Evolutionary conservation across 345 rosid species (phyloP).

Genomic region (Arabidopsis arenosa): DNA sequence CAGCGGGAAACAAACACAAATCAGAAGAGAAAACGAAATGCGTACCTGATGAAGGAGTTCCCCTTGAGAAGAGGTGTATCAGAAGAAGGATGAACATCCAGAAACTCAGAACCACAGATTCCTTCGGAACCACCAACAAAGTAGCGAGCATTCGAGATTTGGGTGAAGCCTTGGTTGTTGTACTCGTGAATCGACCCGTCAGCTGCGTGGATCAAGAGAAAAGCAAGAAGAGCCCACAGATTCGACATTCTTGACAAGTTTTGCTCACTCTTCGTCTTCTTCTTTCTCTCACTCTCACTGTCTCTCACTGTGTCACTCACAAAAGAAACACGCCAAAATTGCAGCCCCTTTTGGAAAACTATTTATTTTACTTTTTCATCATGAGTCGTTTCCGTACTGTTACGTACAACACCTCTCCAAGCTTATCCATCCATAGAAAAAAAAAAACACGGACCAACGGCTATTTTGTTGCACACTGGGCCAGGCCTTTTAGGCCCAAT

Average conservation of each 20-base stretch:
- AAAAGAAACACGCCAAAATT: not conserved
- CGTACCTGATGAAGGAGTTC: conserved; percentile 66
- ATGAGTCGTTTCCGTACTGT: not conserved
- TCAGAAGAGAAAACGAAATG: not conserved
- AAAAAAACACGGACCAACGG: not conserved
- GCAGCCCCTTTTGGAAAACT: not conserved
- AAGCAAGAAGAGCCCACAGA: not conserved
- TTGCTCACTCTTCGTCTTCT: not conserved
- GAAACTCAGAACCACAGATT: conserved; percentile 62
- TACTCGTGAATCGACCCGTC: conserved; percentile 69
- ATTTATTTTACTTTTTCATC: not conserved
- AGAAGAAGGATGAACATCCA: conserved; percentile 44
- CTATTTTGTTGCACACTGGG: not conserved
- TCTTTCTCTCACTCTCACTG: not conserved
- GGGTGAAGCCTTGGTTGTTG: conserved; percentile 55
- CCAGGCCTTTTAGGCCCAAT: not conserved
- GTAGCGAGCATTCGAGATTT: conserved; percentile 62
- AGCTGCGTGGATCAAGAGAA: conserved; percentile 26
- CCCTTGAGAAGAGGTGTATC: conserved; percentile 53
- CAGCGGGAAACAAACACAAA: not conserved
- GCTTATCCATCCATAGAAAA: not conserved
- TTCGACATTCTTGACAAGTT: not conserved
- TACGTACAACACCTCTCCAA: conserved; percentile 7
- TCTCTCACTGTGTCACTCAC: not conserved
- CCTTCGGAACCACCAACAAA: conserved; percentile 81